These are phyloP conservation scores for Ichthyophthirius multifiliis DNA, from an alignment of 169 alveolate genomes.

Conservation along the genomic window DNA sequence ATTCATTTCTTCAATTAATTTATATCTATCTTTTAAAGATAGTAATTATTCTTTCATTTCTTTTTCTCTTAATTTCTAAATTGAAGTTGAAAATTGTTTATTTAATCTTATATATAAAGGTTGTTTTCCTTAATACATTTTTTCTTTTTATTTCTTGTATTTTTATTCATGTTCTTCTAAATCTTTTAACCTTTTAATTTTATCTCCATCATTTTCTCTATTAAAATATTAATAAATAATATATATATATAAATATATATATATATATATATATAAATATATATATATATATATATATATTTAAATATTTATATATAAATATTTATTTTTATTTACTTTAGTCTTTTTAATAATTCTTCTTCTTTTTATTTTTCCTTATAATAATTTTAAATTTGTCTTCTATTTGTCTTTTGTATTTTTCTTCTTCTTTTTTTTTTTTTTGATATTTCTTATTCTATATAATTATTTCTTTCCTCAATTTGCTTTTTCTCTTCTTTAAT, in stretches of 20 bases:
- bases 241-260: too few relatives aligned
- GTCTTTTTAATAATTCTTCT: neutral
- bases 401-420: neutral
- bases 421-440: neutral
- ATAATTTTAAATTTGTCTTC: neutral
- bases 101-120: neutral
- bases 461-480: neutral
- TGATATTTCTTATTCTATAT: neutral
- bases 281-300: too few relatives aligned
- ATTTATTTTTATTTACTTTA: neutral
- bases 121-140: neutral
- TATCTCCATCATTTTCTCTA: neutral
- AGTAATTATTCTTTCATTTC: neutral
- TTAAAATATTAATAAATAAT: neutral
- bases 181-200: neutral
- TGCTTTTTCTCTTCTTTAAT: neutral
- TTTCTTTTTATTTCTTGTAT: neutral
- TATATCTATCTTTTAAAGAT: neutral
- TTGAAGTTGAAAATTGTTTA: neutral
- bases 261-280: too few relatives aligned
- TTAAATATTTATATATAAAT: too few relatives aligned
- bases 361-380: neutral
- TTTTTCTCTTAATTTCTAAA: neutral
- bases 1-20: neutral
- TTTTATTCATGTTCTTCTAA: neutral